phyloP scores from a whole-genome alignment of 1,284 basidiomycete species.

The Cerioporus squamosus region DNA sequence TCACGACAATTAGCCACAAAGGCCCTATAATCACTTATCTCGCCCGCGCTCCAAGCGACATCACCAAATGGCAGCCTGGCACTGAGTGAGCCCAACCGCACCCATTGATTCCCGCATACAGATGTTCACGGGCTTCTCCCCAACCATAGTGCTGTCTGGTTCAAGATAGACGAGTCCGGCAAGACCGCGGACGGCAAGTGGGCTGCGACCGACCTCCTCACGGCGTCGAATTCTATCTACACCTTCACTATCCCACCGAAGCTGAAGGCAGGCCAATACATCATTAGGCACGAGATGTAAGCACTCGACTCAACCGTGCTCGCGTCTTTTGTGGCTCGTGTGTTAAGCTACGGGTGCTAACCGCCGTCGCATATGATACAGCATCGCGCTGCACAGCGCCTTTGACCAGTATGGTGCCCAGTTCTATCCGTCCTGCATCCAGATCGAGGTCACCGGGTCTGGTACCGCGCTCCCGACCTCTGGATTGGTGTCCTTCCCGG shows the following conservation, averaged over 20 bases:
- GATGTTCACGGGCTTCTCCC: background rate
- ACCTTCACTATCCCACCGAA: conserved; percentile 50
- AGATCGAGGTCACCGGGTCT: conserved; percentile 53
- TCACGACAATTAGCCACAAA: conserved; percentile 2
- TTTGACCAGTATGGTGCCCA: conserved; percentile 27
- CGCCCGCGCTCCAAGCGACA: conserved; percentile 48
- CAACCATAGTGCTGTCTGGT: conserved; percentile 47
- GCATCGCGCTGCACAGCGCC: conserved; percentile 47
- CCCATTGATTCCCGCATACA: background rate
- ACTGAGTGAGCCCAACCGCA: conserved; percentile 36
- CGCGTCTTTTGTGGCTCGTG: background rate
- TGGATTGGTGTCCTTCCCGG: conserved; percentile 54
- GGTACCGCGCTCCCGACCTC: conserved; percentile 50
- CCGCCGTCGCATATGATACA: conserved; percentile 10
- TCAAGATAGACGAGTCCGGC: conserved; percentile 51
- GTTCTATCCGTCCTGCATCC: conserved; percentile 54
- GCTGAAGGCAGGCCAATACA: conserved; percentile 50
- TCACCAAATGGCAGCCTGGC: conserved; percentile 49
- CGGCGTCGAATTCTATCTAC: conserved; percentile 44
- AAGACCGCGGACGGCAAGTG: conserved; percentile 47
- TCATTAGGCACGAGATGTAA: conserved; percentile 54
- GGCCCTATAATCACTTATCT: conserved; percentile 55
- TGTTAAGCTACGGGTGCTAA: background rate
- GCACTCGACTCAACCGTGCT: background rate
- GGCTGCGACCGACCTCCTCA: conserved; percentile 47